phyloP scores from a whole-genome alignment of 257 asterid species.

The Plantago elongata region DNA sequence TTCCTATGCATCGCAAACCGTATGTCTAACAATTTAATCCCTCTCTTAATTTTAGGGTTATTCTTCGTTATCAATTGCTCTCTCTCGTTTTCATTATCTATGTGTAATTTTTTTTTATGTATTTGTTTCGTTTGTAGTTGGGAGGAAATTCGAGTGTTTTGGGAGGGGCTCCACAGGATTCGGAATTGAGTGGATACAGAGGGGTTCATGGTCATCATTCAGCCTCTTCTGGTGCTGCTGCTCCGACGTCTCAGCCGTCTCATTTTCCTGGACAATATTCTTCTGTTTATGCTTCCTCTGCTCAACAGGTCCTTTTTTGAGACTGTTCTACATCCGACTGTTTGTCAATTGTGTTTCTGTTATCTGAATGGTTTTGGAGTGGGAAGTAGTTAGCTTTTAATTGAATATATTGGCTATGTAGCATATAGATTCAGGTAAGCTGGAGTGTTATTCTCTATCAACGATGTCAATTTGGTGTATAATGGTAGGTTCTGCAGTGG shows the following conservation, averaged over 20 bases:
- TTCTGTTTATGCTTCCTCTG: slow-evolving; percentile 60
- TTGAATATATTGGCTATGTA: no score
- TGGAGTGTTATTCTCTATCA: no score
- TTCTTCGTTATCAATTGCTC: background rate
- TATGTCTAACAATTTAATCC: slow-evolving; percentile 15
- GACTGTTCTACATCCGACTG: background rate
- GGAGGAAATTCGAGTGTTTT: slow-evolving; percentile 29
- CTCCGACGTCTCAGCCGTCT: slow-evolving; percentile 33
- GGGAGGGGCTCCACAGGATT: slow-evolving; percentile 25
- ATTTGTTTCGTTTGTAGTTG: slow-evolving; percentile 35
- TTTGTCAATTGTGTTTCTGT: background rate
- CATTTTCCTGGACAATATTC: slow-evolving; percentile 71
- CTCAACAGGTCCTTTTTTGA: slow-evolving; percentile 63
- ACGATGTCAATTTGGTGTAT: no score
- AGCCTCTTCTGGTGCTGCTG: slow-evolving; percentile 32
- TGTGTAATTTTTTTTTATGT: no score
- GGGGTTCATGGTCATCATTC: slow-evolving; percentile 51
- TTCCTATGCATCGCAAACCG: slow-evolving; percentile 46
- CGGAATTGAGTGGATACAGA: slow-evolving; percentile 51
- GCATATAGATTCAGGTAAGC: no score
- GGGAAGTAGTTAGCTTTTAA: background rate
- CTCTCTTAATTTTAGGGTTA: background rate
- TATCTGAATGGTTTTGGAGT: background rate
- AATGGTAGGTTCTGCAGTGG: no score
- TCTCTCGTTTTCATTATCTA: background rate